Conservation (phyloP, 495 filamentous ascomycete genomes). For the Hypoxylon perforatum region DNA sequence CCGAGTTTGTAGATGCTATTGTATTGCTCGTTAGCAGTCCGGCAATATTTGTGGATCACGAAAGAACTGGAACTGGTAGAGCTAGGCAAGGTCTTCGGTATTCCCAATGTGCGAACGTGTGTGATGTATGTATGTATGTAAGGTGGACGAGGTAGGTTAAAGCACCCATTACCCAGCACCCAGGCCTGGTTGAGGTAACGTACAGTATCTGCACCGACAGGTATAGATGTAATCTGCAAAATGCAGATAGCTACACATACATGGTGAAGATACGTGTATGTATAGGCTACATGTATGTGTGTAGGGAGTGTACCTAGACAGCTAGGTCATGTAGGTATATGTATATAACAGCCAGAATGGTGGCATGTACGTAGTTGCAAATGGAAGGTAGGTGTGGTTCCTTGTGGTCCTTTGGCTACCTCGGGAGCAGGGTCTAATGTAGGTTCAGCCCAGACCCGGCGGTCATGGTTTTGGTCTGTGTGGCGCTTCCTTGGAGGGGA, state of each 20-base stretch:
- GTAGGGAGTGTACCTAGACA: no score
- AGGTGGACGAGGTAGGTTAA: no score
- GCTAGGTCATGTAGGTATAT: conserved; percentile 11
- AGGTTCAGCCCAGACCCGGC: conserved; percentile 40
- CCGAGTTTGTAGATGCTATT: conserved; percentile 22
- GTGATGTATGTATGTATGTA: conserved; percentile 16
- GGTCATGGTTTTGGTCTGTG: conserved; percentile 25
- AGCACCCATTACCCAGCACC: no score
- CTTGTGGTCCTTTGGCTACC: conserved; percentile 34
- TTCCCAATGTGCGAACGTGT: conserved; percentile 28
- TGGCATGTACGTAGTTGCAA: conserved; percentile 42
- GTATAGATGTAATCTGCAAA: no score
- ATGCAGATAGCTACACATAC: no score
- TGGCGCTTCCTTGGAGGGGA: conserved; percentile 23
- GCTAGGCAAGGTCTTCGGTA: conserved; percentile 26
- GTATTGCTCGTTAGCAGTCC: conserved; percentile 27
- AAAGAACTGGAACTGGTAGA: conserved; percentile 16
- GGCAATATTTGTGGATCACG: conserved; percentile 39
- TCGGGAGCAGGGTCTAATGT: conserved; percentile 42
- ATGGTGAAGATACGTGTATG: no score
- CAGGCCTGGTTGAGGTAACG: no score
- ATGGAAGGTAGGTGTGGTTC: conserved; percentile 43
- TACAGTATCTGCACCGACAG: no score
- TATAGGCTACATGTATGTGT: no score
- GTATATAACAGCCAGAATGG: conserved; percentile 17